Evolutionary conservation across 2,329 filamentous ascomycete species (phyloP).

Genomic region (Gaeumannomyces sp.): DNA sequence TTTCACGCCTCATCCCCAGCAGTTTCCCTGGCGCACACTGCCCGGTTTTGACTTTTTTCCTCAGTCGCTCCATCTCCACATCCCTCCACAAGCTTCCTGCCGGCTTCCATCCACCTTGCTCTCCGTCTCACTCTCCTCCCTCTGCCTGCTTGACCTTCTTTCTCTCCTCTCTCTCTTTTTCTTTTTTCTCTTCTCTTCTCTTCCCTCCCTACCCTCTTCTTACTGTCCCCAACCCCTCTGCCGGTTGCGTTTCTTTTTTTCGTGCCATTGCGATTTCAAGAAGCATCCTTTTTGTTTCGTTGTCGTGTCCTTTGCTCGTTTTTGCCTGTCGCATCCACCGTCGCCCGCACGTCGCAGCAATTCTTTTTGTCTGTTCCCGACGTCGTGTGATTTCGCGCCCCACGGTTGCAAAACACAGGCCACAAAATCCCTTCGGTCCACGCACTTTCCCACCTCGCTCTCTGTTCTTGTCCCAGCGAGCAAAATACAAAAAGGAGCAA

Average conservation of each 20-base stretch:
- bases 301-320: constrained; percentile 3
- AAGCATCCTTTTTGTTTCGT: constrained; percentile 3
- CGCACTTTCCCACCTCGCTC: background rate
- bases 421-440: background rate
- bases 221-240: background rate
- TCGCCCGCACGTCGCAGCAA: constrained; percentile 1
- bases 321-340: background rate
- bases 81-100: constrained; percentile 8
- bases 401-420: background rate
- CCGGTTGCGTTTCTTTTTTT: constrained; percentile 4
- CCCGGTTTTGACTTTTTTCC: constrained; percentile 8
- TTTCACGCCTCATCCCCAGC: constrained; percentile 7
- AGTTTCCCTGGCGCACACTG: constrained; percentile 8
- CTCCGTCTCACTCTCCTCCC: constrained; percentile 5
- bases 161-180: constrained; percentile 6
- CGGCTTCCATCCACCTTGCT: constrained; percentile 5
- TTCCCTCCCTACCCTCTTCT: background rate
- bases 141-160: background rate
- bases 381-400: background rate
- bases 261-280: constrained; percentile 1
- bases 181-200: constrained; percentile 2
- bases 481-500: constrained; percentile 1
- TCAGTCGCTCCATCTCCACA: constrained; percentile 8
- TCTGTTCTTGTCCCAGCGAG: constrained; percentile 1
- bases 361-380: background rate